Base-by-base conservation (phyloP, 2,329 filamentous ascomycete genomes). In the Alternaria incomplexa region DNA sequence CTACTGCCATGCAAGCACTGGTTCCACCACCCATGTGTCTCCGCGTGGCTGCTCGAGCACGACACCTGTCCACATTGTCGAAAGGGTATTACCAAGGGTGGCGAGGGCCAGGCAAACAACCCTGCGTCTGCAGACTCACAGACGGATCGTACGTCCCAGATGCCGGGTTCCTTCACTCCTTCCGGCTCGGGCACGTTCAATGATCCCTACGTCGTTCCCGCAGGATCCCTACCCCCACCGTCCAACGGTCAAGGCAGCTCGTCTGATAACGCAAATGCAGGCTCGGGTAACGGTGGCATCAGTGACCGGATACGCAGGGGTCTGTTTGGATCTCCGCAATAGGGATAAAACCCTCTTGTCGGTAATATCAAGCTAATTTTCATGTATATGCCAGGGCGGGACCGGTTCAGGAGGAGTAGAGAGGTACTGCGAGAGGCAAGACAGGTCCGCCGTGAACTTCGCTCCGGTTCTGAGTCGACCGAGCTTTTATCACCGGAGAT, bases 41-140 rank as follows among this genome's bases (percentile, higher is more conserved):
- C 89, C 23, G 85, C 91, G 53, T 98, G 95, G 95, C 82, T 98
- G 55, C 88, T 87, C 72, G 92, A 97, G 79, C 94, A 97, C 79
- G 93, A 97, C 73, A 97, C 94, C 0, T 98, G 95, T 73, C 95
- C 95, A 1, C 90, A 93, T 56, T 95, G 92, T 75, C 87, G 92
- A 43, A 86, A 83, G 65, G 80, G 83, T 12, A 85, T 85, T 65
- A 82, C 86, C 15, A 76, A 75, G 56, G 56, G 61, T 12, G 57
- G 61, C 15, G 72, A 75, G 56, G 66, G 61, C 46, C 66, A 64
- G 77, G 30, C 61, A 10, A 53, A 52, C 28, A 56, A 61, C 50
- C 50, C 52, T 56, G 51, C 52, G n/a, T 17, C 57, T 28, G 44
- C 57, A 36, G 47, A 43, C 26, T 28, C 23, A 56, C 52, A 61